Base-by-base conservation (phyloP, 2,329 filamentous ascomycete genomes). In the Orbilia ellipsospora region DNA sequence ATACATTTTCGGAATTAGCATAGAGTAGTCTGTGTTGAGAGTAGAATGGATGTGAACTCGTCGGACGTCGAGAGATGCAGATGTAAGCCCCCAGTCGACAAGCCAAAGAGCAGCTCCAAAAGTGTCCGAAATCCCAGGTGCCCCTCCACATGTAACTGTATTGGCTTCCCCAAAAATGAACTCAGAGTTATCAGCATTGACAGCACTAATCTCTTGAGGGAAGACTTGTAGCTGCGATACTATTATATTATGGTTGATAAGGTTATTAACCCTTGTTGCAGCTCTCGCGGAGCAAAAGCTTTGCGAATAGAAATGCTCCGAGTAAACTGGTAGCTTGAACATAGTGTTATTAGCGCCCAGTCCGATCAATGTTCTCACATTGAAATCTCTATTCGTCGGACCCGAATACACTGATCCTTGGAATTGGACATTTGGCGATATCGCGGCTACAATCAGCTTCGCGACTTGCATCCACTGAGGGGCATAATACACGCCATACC, bases 81-180 rank as follows among this genome's bases (percentile, higher is more conserved):
- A 83, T 48, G 82, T 80, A 15, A 84, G 78, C 45, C 82, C 80
- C 0, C 80, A 81, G 62, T 83, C 82, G 4, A 82, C 79, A 15
- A 82, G 80, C 82, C 83, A 83, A 1, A 84, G 78, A 1, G 83
- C 82, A 68, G 83, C 80, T 0, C 82, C 82, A 57, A 83, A 83
- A 0, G 82, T 83, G 73, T 84, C 82, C 1, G 81, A 81, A 8
- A 84, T 82, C 57, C 80, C 80, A 0, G 82, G 82, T 23, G 80
- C 80, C 6, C 83, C 83, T 13, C 79, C 80, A 75, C 82, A 84
- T 1, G 82, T 80, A 57, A 84, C 82, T 1, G 81, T 82, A 79
- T 83, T 84, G 78, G 82, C 82, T 72, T 84, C 83, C 48, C 82
- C 83, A 18, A 83, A 80, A 63, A 80, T 61, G 48, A 28, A 36